These are phyloP conservation scores for Sphaceloma murrayae DNA, from an alignment of 2,329 filamentous ascomycete genomes.

Conservation along the genomic window DNA sequence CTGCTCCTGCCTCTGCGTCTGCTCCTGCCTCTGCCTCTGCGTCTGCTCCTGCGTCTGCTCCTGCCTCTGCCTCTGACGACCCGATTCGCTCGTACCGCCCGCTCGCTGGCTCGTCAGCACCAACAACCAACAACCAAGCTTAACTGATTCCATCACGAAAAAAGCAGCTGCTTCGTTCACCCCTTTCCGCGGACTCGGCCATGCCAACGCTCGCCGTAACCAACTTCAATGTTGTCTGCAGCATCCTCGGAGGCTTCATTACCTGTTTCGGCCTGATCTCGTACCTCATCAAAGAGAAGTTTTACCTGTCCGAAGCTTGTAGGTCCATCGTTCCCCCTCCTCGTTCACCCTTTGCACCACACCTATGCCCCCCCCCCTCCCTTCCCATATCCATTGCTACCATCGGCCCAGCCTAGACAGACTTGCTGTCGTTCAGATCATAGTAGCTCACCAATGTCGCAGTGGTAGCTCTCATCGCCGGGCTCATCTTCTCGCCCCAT, in stretches of 20 bases:
- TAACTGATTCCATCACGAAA: too few relatives aligned
- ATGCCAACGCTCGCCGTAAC: constrained; percentile 56
- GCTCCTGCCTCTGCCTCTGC: too few relatives aligned
- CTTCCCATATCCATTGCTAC: background rate
- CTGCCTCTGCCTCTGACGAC: too few relatives aligned
- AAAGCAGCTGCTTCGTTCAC: background rate
- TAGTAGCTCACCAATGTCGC: constrained; percentile 7
- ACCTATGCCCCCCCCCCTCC: background rate
- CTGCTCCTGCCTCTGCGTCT: too few relatives aligned
- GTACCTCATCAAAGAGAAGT: constrained; percentile 79
- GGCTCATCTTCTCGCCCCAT: constrained; percentile 67
- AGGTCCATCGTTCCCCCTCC: constrained; percentile 32
- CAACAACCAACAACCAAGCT: background rate
- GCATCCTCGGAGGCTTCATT: constrained; percentile 75
- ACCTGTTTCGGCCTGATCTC: constrained; percentile 85
- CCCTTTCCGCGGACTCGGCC: background rate
- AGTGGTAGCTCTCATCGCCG: constrained; percentile 78
- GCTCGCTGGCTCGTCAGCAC: background rate
- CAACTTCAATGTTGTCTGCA: constrained; percentile 78
- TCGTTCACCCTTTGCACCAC: background rate
- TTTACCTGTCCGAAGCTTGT: constrained; percentile 86
- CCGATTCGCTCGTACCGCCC: too few relatives aligned
- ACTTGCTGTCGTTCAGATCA: too few relatives aligned
- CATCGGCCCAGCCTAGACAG: background rate
- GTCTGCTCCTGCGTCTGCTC: too few relatives aligned